Evolutionary conservation across 129 eudicot species (phyloP).

Genomic region (Smallanthus sonchifolius): DNA sequence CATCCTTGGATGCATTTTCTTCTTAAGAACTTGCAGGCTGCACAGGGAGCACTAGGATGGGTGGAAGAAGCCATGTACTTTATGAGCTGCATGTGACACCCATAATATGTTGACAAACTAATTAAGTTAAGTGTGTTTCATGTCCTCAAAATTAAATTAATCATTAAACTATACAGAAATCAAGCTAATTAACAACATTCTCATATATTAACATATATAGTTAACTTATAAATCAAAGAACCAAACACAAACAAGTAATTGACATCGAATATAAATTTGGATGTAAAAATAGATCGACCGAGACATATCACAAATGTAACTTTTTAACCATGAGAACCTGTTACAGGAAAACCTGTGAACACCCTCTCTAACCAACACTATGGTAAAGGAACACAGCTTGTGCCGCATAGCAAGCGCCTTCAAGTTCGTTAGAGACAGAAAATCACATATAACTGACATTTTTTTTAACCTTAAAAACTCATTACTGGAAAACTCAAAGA

Average conservation of each 20-base stretch:
- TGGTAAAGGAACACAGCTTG: too few relatives aligned
- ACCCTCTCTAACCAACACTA: neutral
- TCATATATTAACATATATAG: neutral
- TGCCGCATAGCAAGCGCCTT: too few relatives aligned
- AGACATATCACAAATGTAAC: neutral
- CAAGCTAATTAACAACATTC: neutral
- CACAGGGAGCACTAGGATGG: constrained; percentile 75
- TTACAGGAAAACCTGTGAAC: neutral
- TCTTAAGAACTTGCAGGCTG: constrained; percentile 91
- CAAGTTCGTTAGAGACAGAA: too few relatives aligned
- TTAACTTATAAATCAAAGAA: constrained; percentile 2
- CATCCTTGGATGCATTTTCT: constrained; percentile 80
- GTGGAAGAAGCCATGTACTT: constrained; percentile 61
- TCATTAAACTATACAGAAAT: constrained; percentile 1
- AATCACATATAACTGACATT: neutral
- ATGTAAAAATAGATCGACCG: neutral
- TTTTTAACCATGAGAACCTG: neutral
- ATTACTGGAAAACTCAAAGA: neutral
- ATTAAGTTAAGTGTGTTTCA: neutral
- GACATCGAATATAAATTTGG: neutral
- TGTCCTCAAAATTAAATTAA: neutral
- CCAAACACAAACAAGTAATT: neutral
- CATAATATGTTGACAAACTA: constrained; percentile 11
- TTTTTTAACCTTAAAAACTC: neutral
- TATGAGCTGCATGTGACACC: neutral